Conservation (phyloP, 2,329 filamentous ascomycete species). For the Boeremia exigua region DNA sequence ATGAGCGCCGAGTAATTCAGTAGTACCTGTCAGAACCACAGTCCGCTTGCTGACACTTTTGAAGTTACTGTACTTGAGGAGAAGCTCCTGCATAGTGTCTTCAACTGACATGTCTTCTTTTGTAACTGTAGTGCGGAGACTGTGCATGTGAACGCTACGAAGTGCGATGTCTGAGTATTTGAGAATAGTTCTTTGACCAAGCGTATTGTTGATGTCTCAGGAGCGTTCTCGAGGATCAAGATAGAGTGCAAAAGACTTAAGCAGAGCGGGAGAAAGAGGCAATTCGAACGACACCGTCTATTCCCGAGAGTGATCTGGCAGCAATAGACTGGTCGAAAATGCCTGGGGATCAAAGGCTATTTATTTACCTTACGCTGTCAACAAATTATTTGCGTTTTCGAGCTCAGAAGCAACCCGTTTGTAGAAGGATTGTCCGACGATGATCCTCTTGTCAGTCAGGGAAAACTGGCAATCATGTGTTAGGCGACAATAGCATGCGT, state of each 20-base stretch:
- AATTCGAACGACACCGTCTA: conserved; percentile 31
- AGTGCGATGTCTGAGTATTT: conserved; percentile 59
- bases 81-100: conserved; percentile 54
- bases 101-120: conserved; percentile 44
- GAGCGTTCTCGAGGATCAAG: conserved; percentile 59
- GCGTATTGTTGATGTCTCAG: conserved; percentile 58
- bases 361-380: conserved; percentile 25
- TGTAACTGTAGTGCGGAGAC: conserved; percentile 49
- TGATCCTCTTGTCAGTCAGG: conserved; percentile 63
- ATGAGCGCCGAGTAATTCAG: conserved; percentile 70
- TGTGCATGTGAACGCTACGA: conserved; percentile 54
- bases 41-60: conserved; percentile 16
- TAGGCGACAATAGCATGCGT: conserved; percentile 61
- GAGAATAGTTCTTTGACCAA: conserved; percentile 65
- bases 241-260: conserved; percentile 67
- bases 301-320: conserved; percentile 19
- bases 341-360: conserved; percentile 36
- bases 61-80: conserved; percentile 54
- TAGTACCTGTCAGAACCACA: conserved; percentile 65
- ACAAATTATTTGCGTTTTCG: conserved; percentile 50
- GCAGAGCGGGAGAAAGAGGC: conserved; percentile 64
- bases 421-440: conserved; percentile 61
- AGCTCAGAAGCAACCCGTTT: conserved; percentile 57
- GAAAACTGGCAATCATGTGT: conserved; percentile 58
- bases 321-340: conserved; percentile 28